Base-by-base conservation (phyloP, 2,329 filamentous ascomycete genomes). In the Paecilomyces fulvus region DNA sequence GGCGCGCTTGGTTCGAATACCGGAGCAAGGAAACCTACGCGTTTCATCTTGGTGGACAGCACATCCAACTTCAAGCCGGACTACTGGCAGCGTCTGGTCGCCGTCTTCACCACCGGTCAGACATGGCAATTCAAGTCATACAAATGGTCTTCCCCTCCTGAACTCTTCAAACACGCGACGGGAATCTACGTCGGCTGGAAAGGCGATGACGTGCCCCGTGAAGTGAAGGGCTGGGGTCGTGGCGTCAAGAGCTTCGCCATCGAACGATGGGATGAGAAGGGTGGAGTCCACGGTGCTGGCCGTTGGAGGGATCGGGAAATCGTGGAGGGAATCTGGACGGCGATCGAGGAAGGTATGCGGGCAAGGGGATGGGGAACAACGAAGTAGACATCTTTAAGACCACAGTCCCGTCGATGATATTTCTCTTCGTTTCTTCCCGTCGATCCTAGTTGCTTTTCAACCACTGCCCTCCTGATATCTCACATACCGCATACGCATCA, bases 41-140 rank as follows among this genome's bases (percentile, higher is more conserved):
- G 92, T 51, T 99, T 99, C 78, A 95, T 97, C 69, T 85, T 99
- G 43, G 92, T 97, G 55, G 94, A 99, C 72, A 88, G 87, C 17
- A 89, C 92, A 0, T 87, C 95, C 69, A 88, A 94, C 72, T 99
- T 99, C 82, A 95, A 96, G 72, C 94, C 94, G 0, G 92, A 97
- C 70, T 96, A 97, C 78, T 99, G 94, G 94, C 87, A 87, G 66
- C 86, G 92, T 53, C 88, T 99, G 6, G 94, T 96, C 1, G 94
- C 89, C 11, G 92, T 99, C 56, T 97, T 99, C 76, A 99, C 94
- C 0, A 99, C 94, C 0, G 94, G 94, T 31, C 94, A 99, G 76
- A 86, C 88, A 9, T 99, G 94, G 94, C 94, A 99, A 75, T 99
- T 99, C 77, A 96, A 96, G 76, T 89, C 85, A 63, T 99, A 99